Conservation (phyloP, 139 green algal species). For the Yamagishiella unicocca region DNA sequence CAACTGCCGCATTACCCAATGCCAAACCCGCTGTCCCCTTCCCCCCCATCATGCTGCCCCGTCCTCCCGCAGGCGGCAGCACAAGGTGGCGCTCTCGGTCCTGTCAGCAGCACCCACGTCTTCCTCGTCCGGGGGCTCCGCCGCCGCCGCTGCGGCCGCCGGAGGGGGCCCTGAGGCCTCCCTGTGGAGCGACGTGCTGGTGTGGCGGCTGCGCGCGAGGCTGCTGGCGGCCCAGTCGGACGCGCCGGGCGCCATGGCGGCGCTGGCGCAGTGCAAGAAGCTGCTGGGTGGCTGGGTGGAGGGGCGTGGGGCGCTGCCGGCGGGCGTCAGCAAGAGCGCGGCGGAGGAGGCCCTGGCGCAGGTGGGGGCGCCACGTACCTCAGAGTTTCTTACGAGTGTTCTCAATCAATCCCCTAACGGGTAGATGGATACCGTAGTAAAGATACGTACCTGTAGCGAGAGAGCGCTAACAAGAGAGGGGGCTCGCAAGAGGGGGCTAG, state of each 20-base stretch:
- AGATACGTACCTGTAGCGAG: no score
- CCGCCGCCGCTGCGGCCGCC: background rate
- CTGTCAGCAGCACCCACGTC: constrained; percentile 17
- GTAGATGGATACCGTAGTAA: no score
- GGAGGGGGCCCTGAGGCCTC: background rate
- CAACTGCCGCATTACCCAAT: no score
- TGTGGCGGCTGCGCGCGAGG: constrained; percentile 24
- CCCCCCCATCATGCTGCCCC: no score
- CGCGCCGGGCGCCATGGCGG: background rate
- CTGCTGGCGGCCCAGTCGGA: constrained; percentile 21
- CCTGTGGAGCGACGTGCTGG: constrained; percentile 18
- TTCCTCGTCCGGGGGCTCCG: background rate
- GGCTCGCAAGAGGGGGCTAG: no score
- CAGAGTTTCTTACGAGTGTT: no score
- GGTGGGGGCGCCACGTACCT: no score
- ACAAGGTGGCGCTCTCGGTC: constrained; percentile 10
- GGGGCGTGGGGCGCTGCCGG: background rate
- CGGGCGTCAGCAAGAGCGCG: background rate
- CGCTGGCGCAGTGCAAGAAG: constrained; percentile 29
- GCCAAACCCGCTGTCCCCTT: no score
- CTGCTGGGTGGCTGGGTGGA: constrained; percentile 1
- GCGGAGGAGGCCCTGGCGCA: background rate
- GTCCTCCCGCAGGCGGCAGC: background rate
- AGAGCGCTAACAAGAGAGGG: no score
- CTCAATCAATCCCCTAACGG: no score